Evolutionary conservation across 2,329 filamentous ascomycete genomes (phyloP), one percentile per base, ranked within the genome.

Genomic region (Corynespora cassiicola): DNA sequence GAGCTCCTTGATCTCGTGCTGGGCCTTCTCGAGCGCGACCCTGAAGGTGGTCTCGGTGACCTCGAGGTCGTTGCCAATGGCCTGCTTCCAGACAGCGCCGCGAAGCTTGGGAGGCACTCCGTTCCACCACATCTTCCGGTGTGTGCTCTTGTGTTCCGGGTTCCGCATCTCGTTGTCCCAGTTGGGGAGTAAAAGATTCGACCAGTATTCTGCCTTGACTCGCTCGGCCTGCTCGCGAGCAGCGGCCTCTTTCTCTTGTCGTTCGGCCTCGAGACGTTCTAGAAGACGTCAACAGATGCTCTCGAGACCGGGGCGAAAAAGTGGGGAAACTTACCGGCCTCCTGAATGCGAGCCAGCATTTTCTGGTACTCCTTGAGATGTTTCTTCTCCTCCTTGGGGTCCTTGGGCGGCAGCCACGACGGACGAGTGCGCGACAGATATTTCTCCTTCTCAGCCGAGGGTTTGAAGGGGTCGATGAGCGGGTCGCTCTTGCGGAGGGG

Each of bases 301-400:
- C 31, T 14, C 18, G 6, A 11, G 22, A 9, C 18, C 11, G 7
- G 3, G n/a, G 4, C 4, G 8, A 5, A 27, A 16, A 18, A 17
- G 20, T 24, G 15, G 11, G 19, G 17, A 14, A 30, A 59, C 74
- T 53, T 65, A 77, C 77, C 76, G 39, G 76, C 73, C 69, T 84
- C 81, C 25, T 78, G 73, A 18, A 81, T 77, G 28, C 76, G 49
- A 72, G 80, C 56, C 85, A 92, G 88, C 86, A 94, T 91, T 65
- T 79, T 84, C 69, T 91, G 85, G 62, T 91, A 94, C 63, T 94
- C 84, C 58, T 82, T 90, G 51, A 99, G 65, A 68, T 99, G 94
- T 52, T 85, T 86, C 64, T 82, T 88, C 72, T 99, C 94, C 68
- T 99, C 94, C 36, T 87, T 87, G 2, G 90, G 91, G 51, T 94